Percentiles rank a stretch among this genome's conserved stretches.
phyloP scores from a whole-genome alignment of 2,329 filamentous ascomycete genomes.

The Dothidotthia symphoricarpi region DNA sequence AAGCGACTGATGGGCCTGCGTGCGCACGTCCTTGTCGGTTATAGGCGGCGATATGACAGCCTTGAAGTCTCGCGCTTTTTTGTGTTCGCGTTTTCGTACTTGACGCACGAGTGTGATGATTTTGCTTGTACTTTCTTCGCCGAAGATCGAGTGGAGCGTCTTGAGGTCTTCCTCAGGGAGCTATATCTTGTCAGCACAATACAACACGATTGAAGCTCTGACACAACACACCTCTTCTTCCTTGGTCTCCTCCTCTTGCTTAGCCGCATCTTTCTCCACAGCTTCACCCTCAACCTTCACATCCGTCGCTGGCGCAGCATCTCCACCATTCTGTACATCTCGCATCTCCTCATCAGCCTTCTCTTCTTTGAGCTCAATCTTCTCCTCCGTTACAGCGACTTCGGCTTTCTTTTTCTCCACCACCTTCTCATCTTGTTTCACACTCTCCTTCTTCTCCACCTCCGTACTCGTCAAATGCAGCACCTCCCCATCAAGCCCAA shows the following conservation, averaged over 20 bases:
- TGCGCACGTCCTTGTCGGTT: slow-evolving; percentile 60
- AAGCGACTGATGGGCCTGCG: slow-evolving; percentile 63
- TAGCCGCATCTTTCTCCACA: slow-evolving; percentile 21
- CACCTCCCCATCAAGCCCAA: slow-evolving; percentile 71
- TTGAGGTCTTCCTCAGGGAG: slow-evolving; percentile 42
- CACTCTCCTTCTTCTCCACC: slow-evolving; percentile 18
- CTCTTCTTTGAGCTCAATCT: slow-evolving; percentile 21
- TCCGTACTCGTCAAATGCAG: slow-evolving; percentile 63
- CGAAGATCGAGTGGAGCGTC: slow-evolving; percentile 50
- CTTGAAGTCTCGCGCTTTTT: slow-evolving; percentile 57
- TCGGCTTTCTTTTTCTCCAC: slow-evolving; percentile 9
- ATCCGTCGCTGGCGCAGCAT: slow-evolving; percentile 9
- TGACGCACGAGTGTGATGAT: slow-evolving; percentile 58
- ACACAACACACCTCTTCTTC: slow-evolving; percentile 11
- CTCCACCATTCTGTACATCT: slow-evolving; percentile 12
- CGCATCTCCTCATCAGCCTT: slow-evolving; percentile 17
- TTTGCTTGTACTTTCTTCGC: slow-evolving; percentile 48
- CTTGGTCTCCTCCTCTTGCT: slow-evolving; percentile 10
- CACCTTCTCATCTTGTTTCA: slow-evolving; percentile 16
- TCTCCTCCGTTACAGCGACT: slow-evolving; percentile 9
- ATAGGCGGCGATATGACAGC: slow-evolving; percentile 55
- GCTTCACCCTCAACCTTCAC: slow-evolving; percentile 11
- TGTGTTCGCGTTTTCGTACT: slow-evolving; percentile 54
- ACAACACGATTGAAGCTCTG: background rate
- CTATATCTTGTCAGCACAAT: slow-evolving; percentile 16